Percentiles rank a stretch among this genome's conserved stretches.
Evolutionary conservation across 306 rosid genomes (phyloP).

Genomic region (Quercus robur): DNA sequence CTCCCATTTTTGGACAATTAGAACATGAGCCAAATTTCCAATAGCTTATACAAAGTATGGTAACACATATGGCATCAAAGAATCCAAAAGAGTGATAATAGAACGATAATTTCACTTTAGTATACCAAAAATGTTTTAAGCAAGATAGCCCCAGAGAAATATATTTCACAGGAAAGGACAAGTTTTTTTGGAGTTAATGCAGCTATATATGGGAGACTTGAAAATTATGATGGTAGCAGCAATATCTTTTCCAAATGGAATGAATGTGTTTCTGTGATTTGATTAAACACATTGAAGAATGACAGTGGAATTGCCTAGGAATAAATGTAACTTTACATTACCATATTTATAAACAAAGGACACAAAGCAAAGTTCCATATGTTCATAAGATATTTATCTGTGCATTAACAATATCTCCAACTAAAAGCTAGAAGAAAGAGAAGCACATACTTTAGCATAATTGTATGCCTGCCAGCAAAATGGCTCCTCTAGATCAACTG

Average conservation of each 20-base stretch:
- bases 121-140: neutral
- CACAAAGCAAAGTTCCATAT: neutral
- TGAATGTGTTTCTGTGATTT: neutral
- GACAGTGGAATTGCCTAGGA: neutral
- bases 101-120: neutral
- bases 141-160: neutral
- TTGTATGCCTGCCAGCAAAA: conserved; percentile 98
- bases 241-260: neutral
- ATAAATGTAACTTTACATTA: neutral
- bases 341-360: neutral
- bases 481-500: conserved; percentile 95
- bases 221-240: neutral
- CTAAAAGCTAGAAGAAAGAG: conserved; percentile 7
- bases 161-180: neutral
- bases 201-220: neutral
- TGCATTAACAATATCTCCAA: conserved; percentile 4
- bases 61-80: neutral
- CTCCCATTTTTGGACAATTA: neutral
- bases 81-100: neutral
- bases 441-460: conserved; percentile 70
- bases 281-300: neutral
- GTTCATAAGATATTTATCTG: neutral
- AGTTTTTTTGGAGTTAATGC: neutral
- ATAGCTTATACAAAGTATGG: neutral
- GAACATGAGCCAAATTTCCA: neutral